phyloP scores from a whole-genome alignment of 2,329 filamentous ascomycete species.

The Boeremia exigua region DNA sequence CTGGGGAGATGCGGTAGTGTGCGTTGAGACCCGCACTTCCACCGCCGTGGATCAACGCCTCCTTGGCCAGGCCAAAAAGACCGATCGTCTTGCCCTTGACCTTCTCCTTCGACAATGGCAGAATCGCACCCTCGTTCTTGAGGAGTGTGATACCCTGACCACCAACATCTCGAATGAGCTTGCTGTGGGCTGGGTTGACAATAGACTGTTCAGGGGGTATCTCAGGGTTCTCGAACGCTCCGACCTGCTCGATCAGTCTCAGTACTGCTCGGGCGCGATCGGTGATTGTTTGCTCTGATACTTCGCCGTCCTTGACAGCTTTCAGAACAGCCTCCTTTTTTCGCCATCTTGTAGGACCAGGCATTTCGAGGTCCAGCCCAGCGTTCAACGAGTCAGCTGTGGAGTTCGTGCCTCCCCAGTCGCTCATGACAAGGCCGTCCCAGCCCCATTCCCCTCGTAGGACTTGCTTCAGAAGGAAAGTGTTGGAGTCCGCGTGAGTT shows the following conservation, averaged over 20 bases:
- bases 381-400: constrained; percentile 45
- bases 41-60: constrained; percentile 44
- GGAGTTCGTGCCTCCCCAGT: constrained; percentile 61
- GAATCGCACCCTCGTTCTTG: constrained; percentile 70
- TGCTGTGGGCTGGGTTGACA: constrained; percentile 65
- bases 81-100: constrained; percentile 63
- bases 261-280: constrained; percentile 46
- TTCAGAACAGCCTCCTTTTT: constrained; percentile 66
- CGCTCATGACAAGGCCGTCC: constrained; percentile 69
- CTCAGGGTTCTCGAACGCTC: constrained; percentile 65
- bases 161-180: constrained; percentile 68
- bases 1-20: constrained; percentile 36
- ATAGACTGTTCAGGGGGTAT: constrained; percentile 65
- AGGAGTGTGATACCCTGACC: constrained; percentile 73
- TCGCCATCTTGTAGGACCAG: constrained; percentile 67
- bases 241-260: constrained; percentile 71
- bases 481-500: constrained; percentile 69
- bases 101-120: constrained; percentile 69
- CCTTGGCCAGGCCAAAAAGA: constrained; percentile 72
- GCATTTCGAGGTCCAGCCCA: constrained; percentile 49
- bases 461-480: constrained; percentile 70
- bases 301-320: constrained; percentile 55
- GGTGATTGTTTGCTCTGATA: constrained; percentile 47
- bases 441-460: constrained; percentile 76
- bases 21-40: constrained; percentile 40